phyloP scores from a whole-genome alignment of 805 yeast species.

The Hanseniaspora lindneri region DNA sequence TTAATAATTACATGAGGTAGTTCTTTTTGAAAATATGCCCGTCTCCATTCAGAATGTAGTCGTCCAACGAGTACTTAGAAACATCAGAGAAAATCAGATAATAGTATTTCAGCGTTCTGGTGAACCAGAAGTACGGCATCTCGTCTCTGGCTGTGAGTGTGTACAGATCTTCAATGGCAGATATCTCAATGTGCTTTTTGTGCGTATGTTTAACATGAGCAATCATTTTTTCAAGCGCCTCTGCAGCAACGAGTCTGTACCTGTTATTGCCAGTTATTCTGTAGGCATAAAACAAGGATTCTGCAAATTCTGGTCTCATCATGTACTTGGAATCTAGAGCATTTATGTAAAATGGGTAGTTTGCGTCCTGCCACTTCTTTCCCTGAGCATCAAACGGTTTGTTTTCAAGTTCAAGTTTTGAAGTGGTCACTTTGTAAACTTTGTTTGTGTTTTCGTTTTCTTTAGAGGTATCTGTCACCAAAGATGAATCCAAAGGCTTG shows the following conservation, averaged over 20 bases:
- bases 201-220: constrained; percentile 27
- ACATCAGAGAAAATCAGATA: constrained; percentile 39
- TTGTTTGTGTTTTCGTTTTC: background rate
- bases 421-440: constrained; percentile 3
- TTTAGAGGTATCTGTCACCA: too few relatives aligned
- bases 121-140: constrained; percentile 44
- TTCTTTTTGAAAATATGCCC: constrained; percentile 42
- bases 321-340: constrained; percentile 31
- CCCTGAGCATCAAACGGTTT: background rate
- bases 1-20: background rate
- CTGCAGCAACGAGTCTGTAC: constrained; percentile 48
- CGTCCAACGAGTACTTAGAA: constrained; percentile 36
- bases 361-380: constrained; percentile 23
- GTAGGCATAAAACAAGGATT: constrained; percentile 47
- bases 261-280: constrained; percentile 47
- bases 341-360: constrained; percentile 29
- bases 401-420: background rate
- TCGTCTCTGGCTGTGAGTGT: constrained; percentile 27
- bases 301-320: constrained; percentile 52
- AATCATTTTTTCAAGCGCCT: constrained; percentile 34
- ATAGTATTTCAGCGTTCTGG: constrained; percentile 48
- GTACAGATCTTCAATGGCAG: constrained; percentile 24
- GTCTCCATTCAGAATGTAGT: constrained; percentile 48
- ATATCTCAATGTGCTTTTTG: constrained; percentile 33
- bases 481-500: too few relatives aligned